Evolutionary conservation across 2,329 filamentous ascomycete genomes (phyloP).

Genomic region (Trichoderma sp.): DNA sequence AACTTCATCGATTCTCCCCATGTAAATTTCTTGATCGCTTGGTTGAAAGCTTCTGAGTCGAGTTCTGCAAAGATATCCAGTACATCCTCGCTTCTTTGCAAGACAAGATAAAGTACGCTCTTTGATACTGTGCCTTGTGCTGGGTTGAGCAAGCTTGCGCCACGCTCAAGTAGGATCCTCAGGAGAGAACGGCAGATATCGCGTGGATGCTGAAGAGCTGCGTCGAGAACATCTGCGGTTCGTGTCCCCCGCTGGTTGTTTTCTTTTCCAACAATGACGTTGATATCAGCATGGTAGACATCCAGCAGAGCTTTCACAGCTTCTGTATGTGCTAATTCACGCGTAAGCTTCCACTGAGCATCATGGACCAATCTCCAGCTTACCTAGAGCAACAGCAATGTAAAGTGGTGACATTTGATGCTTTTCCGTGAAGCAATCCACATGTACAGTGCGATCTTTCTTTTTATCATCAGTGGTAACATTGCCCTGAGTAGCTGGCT

Average conservation of each 20-base stretch:
- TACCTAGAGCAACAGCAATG: conserved; percentile 10
- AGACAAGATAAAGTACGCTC: neutral
- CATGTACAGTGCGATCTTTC: neutral
- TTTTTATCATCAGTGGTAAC: neutral
- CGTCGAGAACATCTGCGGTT: neutral
- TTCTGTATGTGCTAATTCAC: neutral
- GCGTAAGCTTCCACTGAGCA: neutral
- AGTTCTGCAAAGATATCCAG: conserved; percentile 3
- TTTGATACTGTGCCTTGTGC: neutral
- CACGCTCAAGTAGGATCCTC: neutral
- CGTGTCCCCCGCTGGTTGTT: neutral
- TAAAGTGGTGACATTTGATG: conserved; percentile 2
- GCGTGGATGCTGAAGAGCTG: conserved; percentile 3
- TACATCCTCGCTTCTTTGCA: neutral
- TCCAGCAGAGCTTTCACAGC: neutral
- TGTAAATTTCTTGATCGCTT: neutral
- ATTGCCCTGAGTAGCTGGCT: neutral
- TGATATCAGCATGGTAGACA: neutral
- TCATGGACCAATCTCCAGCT: too few species aligned
- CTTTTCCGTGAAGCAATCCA: conserved; percentile 4
- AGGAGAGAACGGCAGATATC: neutral
- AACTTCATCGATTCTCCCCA: neutral
- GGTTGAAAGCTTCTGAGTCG: neutral
- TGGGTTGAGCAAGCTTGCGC: conserved; percentile 1
- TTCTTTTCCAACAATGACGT: neutral